These are phyloP conservation scores for Magnusiomyces ingens DNA, from an alignment of 1,139 yeast species.

Conservation along the genomic window DNA sequence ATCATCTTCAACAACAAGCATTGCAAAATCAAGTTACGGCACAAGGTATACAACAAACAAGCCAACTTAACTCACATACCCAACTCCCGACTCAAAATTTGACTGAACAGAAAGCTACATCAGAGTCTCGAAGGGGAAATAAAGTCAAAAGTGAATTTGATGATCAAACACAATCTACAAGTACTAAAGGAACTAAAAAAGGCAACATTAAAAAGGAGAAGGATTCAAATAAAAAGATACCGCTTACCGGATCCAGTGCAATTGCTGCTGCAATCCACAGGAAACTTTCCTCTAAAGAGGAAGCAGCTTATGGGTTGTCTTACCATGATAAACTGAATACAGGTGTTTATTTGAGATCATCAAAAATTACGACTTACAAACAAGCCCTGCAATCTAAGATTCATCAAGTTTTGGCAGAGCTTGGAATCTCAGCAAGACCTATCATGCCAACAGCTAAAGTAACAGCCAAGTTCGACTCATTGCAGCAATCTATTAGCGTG, in stretches of 20 bases:
- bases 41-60: constrained; percentile 9
- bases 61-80: constrained; percentile 7
- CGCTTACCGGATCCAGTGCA: constrained; percentile 28
- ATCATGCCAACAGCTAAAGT: constrained; percentile 83
- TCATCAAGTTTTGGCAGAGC: constrained; percentile 63
- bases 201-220: constrained; percentile 17
- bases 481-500: constrained; percentile 64
- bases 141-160: constrained; percentile 1
- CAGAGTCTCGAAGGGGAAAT: neutral
- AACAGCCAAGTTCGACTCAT: constrained; percentile 69
- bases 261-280: constrained; percentile 42
- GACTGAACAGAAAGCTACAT: constrained; percentile 12
- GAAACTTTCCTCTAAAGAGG: constrained; percentile 68
- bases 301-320: constrained; percentile 76
- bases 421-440: constrained; percentile 72
- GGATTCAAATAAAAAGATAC: constrained; percentile 20
- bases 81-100: constrained; percentile 11
- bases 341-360: constrained; percentile 75
- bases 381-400: constrained; percentile 76
- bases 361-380: constrained; percentile 53
- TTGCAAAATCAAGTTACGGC: neutral
- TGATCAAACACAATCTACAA: neutral
- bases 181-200: constrained; percentile 14
- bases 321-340: constrained; percentile 74
- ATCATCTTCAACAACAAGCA: constrained; percentile 22